Evolutionary conservation across 2,329 filamentous ascomycete genomes (phyloP).

Genomic region (Trichothecium sympodiale): DNA sequence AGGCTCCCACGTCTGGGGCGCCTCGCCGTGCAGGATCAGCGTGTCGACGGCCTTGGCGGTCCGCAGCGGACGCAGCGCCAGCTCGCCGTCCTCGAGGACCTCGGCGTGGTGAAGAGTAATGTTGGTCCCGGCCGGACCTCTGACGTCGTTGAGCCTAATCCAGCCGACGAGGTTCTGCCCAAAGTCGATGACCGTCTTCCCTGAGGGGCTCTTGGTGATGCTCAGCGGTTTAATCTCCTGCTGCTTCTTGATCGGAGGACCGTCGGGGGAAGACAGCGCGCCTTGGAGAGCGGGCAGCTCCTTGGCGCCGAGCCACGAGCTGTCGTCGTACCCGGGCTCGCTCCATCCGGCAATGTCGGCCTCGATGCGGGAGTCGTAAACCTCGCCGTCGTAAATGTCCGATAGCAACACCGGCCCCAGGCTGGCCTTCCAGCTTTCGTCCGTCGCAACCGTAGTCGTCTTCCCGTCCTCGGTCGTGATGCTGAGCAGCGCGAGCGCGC

Average conservation of each 20-base stretch:
- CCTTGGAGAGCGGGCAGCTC: conserved; percentile 16
- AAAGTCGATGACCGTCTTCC: conserved; percentile 40
- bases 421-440: conserved; percentile 24
- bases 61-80: conserved; percentile 28
- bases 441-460: conserved; percentile 18
- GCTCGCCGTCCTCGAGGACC: conserved; percentile 38
- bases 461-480: conserved; percentile 20
- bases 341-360: conserved; percentile 17
- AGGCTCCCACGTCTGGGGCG: conserved; percentile 26
- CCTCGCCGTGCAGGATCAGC: conserved; percentile 16
- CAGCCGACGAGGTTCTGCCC: conserved; percentile 47
- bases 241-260: conserved; percentile 29
- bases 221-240: conserved; percentile 16
- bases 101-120: conserved; percentile 42
- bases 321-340: conserved; percentile 12
- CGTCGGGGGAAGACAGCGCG: conserved; percentile 26
- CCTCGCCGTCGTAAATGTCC: conserved; percentile 42
- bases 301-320: conserved; percentile 17
- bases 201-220: conserved; percentile 22
- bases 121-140: conserved; percentile 22
- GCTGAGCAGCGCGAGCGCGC: conserved; percentile 25
- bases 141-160: conserved; percentile 24
- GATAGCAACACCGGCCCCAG: conserved; percentile 21
- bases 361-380: conserved; percentile 28
- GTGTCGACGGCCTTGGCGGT: conserved; percentile 29